Evolutionary conservation across 108 stramenopile species (phyloP).

Genomic region (Cyclotella kingstonii): DNA sequence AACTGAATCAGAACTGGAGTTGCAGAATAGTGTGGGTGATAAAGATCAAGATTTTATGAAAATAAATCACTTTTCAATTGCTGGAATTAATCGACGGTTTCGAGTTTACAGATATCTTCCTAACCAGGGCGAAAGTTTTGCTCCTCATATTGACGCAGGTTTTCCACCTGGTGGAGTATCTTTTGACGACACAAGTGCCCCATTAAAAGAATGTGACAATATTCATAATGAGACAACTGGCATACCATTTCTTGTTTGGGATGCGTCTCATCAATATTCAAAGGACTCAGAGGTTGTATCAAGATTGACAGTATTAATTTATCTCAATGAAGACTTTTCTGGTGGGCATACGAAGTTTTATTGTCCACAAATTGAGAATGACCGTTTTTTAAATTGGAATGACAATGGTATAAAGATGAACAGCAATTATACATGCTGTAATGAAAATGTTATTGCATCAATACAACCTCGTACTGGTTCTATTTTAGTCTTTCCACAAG

Average conservation of each 20-base stretch:
- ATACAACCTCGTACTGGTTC: constrained; percentile 69
- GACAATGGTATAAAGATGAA: background rate
- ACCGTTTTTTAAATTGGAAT: constrained; percentile 17
- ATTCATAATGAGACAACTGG: background rate
- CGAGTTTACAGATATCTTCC: constrained; percentile 76
- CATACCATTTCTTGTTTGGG: constrained; percentile 26
- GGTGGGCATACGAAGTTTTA: constrained; percentile 89
- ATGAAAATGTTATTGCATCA: constrained; percentile 52
- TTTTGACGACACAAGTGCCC: constrained; percentile 43
- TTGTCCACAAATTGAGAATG: constrained; percentile 29
- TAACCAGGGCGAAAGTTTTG: constrained; percentile 59
- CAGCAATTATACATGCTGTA: background rate
- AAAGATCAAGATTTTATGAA: constrained; percentile 11
- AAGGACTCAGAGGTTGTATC: constrained; percentile 54
- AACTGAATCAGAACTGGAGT: constrained; percentile 23
- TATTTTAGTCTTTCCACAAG: constrained; percentile 80
- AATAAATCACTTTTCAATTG: constrained; percentile 30
- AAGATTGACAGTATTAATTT: constrained; percentile 75
- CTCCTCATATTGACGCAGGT: constrained; percentile 88
- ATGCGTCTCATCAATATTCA: constrained; percentile 47
- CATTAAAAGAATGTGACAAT: background rate
- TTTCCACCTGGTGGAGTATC: constrained; percentile 81
- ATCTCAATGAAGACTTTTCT: constrained; percentile 84
- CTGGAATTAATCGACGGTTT: constrained; percentile 75
- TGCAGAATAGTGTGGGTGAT: background rate